Evolutionary conservation across 2,329 filamentous ascomycete species (phyloP), one percentile per base, ranked within the genome.

Genomic region (Diaporthe capsici): DNA sequence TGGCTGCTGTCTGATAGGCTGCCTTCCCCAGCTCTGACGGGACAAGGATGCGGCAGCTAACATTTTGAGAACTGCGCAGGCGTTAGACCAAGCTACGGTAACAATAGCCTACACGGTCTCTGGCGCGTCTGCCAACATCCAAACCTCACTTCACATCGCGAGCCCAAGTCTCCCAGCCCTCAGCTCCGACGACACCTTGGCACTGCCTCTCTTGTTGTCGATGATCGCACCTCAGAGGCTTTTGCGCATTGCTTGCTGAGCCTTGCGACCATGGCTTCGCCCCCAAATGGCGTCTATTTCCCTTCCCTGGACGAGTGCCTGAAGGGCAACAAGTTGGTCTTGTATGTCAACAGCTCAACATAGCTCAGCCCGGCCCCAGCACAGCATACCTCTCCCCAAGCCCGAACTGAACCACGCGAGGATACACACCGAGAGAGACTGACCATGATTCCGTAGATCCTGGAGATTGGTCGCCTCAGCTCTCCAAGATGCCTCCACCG

Each of bases 261-360:
- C 85, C 85, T 86, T 84, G 86, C 84, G 87, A 88, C 85, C 87
- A 95, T 95, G 93, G 93, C 92, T 87, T 89, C 92, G 85, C 87
- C 91, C 82, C 89, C 91, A 82, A 92, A 94, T 86, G 87, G 88
- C 82, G 88, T 90, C 83, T 97, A 96, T 86, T 94, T 97, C 82
- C 95, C 96, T 82, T 92, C 95, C 82, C 89, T 98, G 85, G 94
- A 95, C 85, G 92, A 94, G 83, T 97, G 95, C 86, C 90, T 98
- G 81, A 93, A 91, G 81, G 94, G 95, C 86, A 92, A 96, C 84
- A 90, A 91, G 81, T 90, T 93, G 82, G 88, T 98, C 81, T 90
- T 98, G 94, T 98, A 89, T 83, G 92, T 88, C 77, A 71, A 75
- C 25, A 20, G 60, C 28, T 20, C 47, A 53, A 17, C 47, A 13